These are phyloP conservation scores for Paramyrothecium roridum DNA, from an alignment of 2,329 filamentous ascomycete genomes.

Conservation along the genomic window DNA sequence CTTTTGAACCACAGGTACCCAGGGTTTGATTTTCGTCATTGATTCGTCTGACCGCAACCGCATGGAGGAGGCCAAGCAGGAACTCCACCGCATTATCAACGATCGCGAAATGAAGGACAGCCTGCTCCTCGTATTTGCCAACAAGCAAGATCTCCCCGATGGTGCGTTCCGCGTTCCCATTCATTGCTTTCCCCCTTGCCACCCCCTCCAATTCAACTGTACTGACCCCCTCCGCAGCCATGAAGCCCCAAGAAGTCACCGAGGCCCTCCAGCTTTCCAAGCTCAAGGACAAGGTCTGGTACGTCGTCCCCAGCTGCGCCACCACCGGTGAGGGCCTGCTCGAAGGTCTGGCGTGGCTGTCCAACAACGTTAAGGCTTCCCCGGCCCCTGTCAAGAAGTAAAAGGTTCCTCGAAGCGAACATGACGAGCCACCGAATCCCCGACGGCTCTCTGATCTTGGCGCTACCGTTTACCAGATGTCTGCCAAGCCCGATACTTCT, in stretches of 20 bases:
- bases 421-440: not conserved
- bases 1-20: constrained; percentile 63
- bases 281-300: constrained; percentile 82
- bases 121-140: constrained; percentile 91
- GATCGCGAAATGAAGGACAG: constrained; percentile 98
- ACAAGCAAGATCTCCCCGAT: constrained; percentile 94
- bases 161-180: constrained; percentile 45
- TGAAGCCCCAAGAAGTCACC: constrained; percentile 78
- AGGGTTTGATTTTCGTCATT: constrained; percentile 97
- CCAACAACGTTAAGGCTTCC: constrained; percentile 75
- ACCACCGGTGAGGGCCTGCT: constrained; percentile 78
- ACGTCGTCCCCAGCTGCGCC: constrained; percentile 78
- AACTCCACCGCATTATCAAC: constrained; percentile 95
- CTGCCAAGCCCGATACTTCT: no score
- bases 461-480: no score
- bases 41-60: constrained; percentile 90
- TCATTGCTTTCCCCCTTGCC: not conserved
- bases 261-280: constrained; percentile 72
- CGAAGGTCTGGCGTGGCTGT: constrained; percentile 79
- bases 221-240: constrained; percentile 46
- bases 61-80: constrained; percentile 89
- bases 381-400: constrained; percentile 55
- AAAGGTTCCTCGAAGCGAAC: constrained; percentile 1
- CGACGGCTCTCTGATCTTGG: not conserved
- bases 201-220: constrained; percentile 2